phyloP scores from a whole-genome alignment of 73 alveolate species.

The Breviolum minutum region DNA sequence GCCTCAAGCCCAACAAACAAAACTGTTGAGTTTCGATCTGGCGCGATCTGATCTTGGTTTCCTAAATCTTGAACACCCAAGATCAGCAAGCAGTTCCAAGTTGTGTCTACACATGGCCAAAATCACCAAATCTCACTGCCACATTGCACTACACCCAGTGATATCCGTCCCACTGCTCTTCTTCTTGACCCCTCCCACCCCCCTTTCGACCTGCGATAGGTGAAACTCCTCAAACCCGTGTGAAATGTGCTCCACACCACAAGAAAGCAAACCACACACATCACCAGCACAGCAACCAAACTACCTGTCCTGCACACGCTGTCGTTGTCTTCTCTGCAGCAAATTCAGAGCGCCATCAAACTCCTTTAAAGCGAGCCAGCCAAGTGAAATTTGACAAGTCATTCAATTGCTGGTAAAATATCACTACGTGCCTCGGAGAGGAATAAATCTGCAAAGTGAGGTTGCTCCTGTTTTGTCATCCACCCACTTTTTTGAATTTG shows the following conservation, averaged over 20 bases:
- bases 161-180: background rate
- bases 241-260: background rate
- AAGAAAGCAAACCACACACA: background rate
- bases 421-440: background rate
- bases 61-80: background rate
- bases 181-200: background rate
- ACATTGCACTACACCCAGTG: background rate
- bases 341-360: constrained; percentile 43
- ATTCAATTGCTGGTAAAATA: background rate
- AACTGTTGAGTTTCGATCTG: too few species aligned
- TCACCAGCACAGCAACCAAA: background rate
- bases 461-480: background rate
- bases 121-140: background rate
- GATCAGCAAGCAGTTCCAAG: background rate
- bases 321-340: constrained; percentile 87
- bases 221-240: background rate
- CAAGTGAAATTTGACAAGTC: background rate
- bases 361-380: background rate
- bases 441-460: background rate
- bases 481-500: background rate
- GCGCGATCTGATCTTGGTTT: background rate
- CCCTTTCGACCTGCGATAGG: background rate
- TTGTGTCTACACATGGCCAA: background rate
- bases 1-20: background rate
- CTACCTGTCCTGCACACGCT: constrained; percentile 73